Evolutionary conservation across 2,329 filamentous ascomycete genomes (phyloP).

Genomic region (Epichloe sp.): DNA sequence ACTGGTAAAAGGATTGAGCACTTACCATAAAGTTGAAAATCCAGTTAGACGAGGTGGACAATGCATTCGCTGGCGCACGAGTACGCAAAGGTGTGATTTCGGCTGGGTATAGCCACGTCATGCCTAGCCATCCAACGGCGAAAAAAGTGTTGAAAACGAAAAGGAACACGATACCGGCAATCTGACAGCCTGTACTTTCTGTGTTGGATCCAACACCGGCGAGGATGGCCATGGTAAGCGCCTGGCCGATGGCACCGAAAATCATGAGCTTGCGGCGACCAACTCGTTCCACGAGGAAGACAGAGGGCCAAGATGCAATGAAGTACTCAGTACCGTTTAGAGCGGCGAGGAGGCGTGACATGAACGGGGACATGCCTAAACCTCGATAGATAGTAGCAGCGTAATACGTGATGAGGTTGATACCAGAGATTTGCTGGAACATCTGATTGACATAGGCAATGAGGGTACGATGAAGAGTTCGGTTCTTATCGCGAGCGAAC

Average conservation of each 20-base stretch:
- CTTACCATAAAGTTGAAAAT: slow-evolving; percentile 46
- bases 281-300: slow-evolving; percentile 51
- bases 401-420: slow-evolving; percentile 52
- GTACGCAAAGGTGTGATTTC: slow-evolving; percentile 57
- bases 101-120: slow-evolving; percentile 51
- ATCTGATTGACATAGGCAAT: slow-evolving; percentile 50
- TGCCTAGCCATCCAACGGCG: slow-evolving; percentile 44
- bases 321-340: slow-evolving; percentile 35
- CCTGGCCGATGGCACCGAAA: slow-evolving; percentile 51
- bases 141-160: slow-evolving; percentile 48
- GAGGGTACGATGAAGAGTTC: slow-evolving; percentile 43
- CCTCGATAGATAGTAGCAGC: slow-evolving; percentile 44
- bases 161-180: slow-evolving; percentile 52
- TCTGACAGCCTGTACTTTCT: slow-evolving; percentile 34
- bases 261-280: slow-evolving; percentile 61
- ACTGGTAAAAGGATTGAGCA: not conserved
- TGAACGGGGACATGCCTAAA: slow-evolving; percentile 37
- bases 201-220: slow-evolving; percentile 41
- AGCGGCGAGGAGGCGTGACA: slow-evolving; percentile 43
- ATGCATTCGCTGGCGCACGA: slow-evolving; percentile 46
- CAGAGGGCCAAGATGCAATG: slow-evolving; percentile 48
- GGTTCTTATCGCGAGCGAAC: slow-evolving; percentile 44
- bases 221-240: slow-evolving; percentile 50
- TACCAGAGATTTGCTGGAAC: slow-evolving; percentile 52
- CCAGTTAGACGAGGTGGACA: slow-evolving; percentile 43